Conservation (phyloP, 2,329 filamentous ascomycete genomes). For the Setomelanomma holmii region DNA sequence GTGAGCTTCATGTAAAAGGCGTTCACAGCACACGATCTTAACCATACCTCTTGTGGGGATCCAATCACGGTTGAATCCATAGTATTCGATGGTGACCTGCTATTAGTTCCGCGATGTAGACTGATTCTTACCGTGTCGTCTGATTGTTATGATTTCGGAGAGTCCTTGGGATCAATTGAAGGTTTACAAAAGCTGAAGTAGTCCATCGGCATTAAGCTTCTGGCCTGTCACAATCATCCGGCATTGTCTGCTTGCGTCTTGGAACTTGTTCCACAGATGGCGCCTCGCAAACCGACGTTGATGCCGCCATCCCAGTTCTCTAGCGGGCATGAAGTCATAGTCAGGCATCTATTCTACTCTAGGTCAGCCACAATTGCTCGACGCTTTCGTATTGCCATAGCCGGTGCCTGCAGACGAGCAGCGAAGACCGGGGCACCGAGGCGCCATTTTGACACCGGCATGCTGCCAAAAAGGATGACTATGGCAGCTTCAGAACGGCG, state of each 20-base stretch:
- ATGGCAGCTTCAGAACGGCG: background rate
- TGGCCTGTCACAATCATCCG: conserved; percentile 8
- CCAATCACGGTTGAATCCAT: no score
- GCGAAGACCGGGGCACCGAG: conserved; percentile 14
- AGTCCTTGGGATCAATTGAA: background rate
- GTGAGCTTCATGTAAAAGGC: background rate
- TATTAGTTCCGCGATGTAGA: no score
- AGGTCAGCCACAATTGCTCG: conserved; percentile 15
- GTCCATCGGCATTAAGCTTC: conserved; percentile 9
- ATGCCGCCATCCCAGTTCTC: conserved; percentile 2
- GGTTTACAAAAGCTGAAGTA: background rate
- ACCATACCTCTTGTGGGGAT: no score
- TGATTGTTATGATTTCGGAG: background rate
- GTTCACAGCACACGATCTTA: no score
- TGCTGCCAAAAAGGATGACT: conserved; percentile 3
- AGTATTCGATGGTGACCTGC: no score
- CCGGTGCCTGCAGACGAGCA: conserved; percentile 25
- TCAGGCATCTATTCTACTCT: conserved; percentile 8
- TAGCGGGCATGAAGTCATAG: conserved; percentile 18
- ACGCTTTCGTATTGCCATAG: conserved; percentile 15
- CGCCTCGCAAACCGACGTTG: background rate
- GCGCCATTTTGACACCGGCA: conserved; percentile 10
- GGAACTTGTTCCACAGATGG: conserved; percentile 5
- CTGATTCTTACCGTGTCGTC: no score
- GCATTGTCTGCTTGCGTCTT: conserved; percentile 7